These are phyloP conservation scores for Graphilbum fragrans DNA, from an alignment of 2,329 filamentous ascomycete species.

Conservation along the genomic window DNA sequence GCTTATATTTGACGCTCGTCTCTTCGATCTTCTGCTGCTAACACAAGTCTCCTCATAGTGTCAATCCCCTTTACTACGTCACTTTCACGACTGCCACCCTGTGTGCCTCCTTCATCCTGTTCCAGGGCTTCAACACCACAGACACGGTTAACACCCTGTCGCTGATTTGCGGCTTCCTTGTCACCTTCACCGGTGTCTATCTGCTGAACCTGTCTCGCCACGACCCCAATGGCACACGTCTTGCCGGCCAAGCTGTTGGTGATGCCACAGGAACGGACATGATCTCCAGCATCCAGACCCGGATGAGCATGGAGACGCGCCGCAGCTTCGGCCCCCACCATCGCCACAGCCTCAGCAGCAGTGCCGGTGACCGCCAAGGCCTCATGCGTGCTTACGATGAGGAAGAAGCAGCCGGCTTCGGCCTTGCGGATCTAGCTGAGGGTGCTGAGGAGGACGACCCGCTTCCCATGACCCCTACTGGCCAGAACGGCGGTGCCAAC, in stretches of 20 bases:
- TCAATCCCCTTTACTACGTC: constrained; percentile 94
- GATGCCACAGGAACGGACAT: constrained; percentile 86
- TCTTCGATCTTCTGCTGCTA: constrained; percentile 14
- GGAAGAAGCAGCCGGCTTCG: constrained; percentile 62
- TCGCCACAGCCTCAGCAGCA: constrained; percentile 52
- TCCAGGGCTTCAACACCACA: constrained; percentile 90
- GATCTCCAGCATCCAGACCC: constrained; percentile 77
- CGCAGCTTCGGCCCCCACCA: constrained; percentile 46
- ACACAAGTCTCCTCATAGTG: constrained; percentile 49
- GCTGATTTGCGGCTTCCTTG: constrained; percentile 80
- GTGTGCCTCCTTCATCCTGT: constrained; percentile 89
- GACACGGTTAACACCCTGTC: constrained; percentile 87
- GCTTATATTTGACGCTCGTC: too few relatives aligned
- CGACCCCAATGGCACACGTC: constrained; percentile 68
- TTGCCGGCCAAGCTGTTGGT: constrained; percentile 48
- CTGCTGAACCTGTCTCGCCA: constrained; percentile 88
- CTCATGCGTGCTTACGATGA: constrained; percentile 85
- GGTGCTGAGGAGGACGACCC: constrained; percentile 55
- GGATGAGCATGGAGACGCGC: constrained; percentile 84
- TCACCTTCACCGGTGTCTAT: constrained; percentile 93
- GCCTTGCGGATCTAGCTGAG: constrained; percentile 66
- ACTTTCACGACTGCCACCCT: constrained; percentile 94
- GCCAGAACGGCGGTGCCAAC: constrained; percentile 29
- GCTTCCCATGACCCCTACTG: constrained; percentile 21
- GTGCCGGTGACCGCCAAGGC: constrained; percentile 60